A percentile compares a stretch with the other conserved stretches of the same genome.
Evolutionary conservation across 1,284 basidiomycete genomes (phyloP).

Genomic region (Phylloboletellus chloephorus): DNA sequence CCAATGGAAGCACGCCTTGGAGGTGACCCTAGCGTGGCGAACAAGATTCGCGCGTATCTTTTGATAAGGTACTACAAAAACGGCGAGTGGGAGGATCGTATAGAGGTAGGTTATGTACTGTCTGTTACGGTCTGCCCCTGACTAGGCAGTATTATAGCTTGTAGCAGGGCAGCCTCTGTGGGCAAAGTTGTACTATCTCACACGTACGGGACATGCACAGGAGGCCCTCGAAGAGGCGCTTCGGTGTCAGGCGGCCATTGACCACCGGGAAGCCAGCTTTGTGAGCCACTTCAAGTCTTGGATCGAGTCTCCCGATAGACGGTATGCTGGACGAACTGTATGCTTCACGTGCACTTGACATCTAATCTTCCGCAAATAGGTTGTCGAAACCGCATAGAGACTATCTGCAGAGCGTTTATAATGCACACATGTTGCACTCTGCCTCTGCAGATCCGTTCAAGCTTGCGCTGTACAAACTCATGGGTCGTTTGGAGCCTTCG

Average conservation of each 20-base stretch:
- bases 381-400: slow-evolving; percentile 79
- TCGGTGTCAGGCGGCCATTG: slow-evolving; percentile 69
- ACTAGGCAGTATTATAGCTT: slow-evolving; percentile 41
- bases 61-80: slow-evolving; percentile 75
- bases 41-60: slow-evolving; percentile 86
- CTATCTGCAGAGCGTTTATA: slow-evolving; percentile 84
- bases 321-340: slow-evolving; percentile 38
- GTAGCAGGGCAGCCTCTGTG: slow-evolving; percentile 85
- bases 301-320: slow-evolving; percentile 77
- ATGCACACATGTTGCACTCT: slow-evolving; percentile 87
- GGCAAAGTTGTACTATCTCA: slow-evolving; percentile 88
- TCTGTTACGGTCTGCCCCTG: neutral
- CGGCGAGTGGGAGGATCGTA: slow-evolving; percentile 79
- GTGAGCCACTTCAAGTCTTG: slow-evolving; percentile 81
- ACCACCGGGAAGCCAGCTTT: slow-evolving; percentile 81
- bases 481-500: slow-evolving; percentile 86
- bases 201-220: slow-evolving; percentile 77
- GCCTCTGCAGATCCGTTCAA: slow-evolving; percentile 90
- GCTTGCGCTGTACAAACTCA: slow-evolving; percentile 90
- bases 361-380: slow-evolving; percentile 34
- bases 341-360: slow-evolving; percentile 5
- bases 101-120: slow-evolving; percentile 56
- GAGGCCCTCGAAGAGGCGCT: slow-evolving; percentile 80
- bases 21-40: slow-evolving; percentile 85
- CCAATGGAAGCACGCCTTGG: slow-evolving; percentile 87